Evolutionary conservation across 176 grass and related monocot species (phyloP), one percentile per base, ranked within the genome.

Genomic region (Urochloa ruziziensis): DNA sequence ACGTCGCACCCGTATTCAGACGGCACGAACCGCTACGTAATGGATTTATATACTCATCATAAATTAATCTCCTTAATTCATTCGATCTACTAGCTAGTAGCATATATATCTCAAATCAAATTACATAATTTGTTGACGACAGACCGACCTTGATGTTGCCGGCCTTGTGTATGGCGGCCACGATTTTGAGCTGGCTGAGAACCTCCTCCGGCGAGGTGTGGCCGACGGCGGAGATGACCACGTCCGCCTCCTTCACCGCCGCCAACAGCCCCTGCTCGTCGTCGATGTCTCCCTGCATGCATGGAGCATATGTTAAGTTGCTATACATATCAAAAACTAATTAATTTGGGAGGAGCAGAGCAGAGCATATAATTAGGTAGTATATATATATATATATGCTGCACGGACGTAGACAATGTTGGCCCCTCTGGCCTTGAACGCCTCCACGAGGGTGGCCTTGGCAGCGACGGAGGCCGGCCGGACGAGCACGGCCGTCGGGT

Each of bases 1-100:
- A 76, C 67, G 17, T 92, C 83, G 12, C 30, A 70, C 0, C 87
- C 90, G 54, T 86, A 92, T 58, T 92, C 90, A 0, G 83, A 88
- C 1, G 86, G 73, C 73, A 88, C 24, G 14, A 83, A 88, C 7
- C 86, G 64, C 65, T 48, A 15, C 46, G 13, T 37, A n/a, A 2
- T 47, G 44, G 3, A 47, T 47, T 14, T 47, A 37, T 37, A 6
- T 6, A 6, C 6, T 6, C 36, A 37, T 4, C 6, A 6, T 37
- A 43, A 43, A 43, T 1, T 43, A 43, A 43, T n/a, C n/a, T n/a
- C n/a, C 40, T 43, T 43, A 43, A 43, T 37, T 37, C 4, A 37
- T 37, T 37, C 3, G 36, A 6, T 6, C 3, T 37, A 37, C 6
- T 37, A n/a, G 36, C 6, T 37, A 6, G 6, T 37, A 37, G 36